Base-by-base conservation (phyloP, 106 monocot species). In the Vanilla planifolia region DNA sequence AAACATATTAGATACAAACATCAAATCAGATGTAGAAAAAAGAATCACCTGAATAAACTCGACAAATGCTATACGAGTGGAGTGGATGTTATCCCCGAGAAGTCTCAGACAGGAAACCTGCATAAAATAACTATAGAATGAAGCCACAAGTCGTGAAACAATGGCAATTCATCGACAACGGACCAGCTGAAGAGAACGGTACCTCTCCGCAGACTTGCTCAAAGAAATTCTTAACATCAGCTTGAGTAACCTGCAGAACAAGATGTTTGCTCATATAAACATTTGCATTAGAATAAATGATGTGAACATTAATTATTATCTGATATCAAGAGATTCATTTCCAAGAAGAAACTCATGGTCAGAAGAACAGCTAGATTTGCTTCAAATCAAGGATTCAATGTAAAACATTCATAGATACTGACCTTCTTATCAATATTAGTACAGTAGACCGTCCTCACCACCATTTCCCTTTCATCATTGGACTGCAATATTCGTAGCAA, bases 341-440 rank as follows among this genome's bases (percentile, higher is more conserved):
- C n/a, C n/a, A n/a, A n/a, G n/a, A n/a, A n/a, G n/a, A n/a, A n/a
- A n/a, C n/a, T n/a, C n/a, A n/a, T n/a, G n/a, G n/a, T n/a, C n/a
- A n/a, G n/a, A n/a, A n/a, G n/a, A n/a, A n/a, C n/a, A n/a, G n/a
- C n/a, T n/a, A n/a, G n/a, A n/a, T n/a, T n/a, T n/a, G n/a, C n/a
- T n/a, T n/a, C n/a, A n/a, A n/a, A n/a, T n/a, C n/a, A n/a, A n/a
- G n/a, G n/a, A n/a, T n/a, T n/a, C n/a, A n/a, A n/a, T n/a, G n/a
- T n/a, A n/a, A n/a, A n/a, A n/a, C n/a, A n/a, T n/a, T n/a, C n/a
- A 4, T 8, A 5, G n/a, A 0, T 8, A 5, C 28, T 6, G 66
- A 87, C 86, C 86, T 79, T 78, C 65, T 72, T 82, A 66, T 87
- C 86, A 69, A 87, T 82, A 58, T 87, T 87, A 48, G 78, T 82